phyloP scores from a whole-genome alignment of 2,329 filamentous ascomycete genomes.

The Aspergillus unguis region DNA sequence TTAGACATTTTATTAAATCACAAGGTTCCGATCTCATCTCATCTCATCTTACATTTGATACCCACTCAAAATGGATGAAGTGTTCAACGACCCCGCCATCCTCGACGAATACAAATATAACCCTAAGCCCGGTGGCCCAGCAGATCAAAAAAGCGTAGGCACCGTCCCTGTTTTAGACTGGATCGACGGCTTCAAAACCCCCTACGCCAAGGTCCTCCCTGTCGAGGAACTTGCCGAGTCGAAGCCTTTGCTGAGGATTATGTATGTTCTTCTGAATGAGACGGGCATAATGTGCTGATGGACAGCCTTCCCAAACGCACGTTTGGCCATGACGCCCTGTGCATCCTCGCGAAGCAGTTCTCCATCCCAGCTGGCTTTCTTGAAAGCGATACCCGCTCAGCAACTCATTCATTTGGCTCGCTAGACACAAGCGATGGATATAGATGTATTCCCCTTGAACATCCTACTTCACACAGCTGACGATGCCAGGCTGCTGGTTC shows the following conservation, averaged over 20 bases:
- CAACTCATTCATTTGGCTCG: constrained; percentile 1
- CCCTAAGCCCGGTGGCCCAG: too few relatives aligned
- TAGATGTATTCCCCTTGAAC: not conserved
- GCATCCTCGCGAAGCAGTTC: not conserved
- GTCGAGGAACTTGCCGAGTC: not conserved
- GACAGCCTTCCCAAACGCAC: not conserved
- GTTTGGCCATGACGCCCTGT: not conserved
- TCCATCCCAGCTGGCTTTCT: not conserved
- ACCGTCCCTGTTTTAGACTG: not conserved
- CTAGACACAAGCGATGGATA: not conserved
- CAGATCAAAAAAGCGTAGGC: not conserved
- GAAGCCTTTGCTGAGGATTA: not conserved
- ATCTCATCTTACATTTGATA: not conserved
- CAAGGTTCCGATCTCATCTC: too few relatives aligned
- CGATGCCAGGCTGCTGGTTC: not conserved
- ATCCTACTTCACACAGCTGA: too few relatives aligned
- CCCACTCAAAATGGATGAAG: not conserved
- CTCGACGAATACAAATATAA: not conserved
- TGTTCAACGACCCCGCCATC: not conserved
- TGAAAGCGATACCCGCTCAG: not conserved
- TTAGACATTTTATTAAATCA: too few relatives aligned
- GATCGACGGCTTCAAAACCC: not conserved
- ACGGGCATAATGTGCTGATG: not conserved
- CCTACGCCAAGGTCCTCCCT: not conserved
- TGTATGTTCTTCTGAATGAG: not conserved